A percentile compares a stretch with the other conserved stretches of the same genome.
Evolutionary conservation across 208 protist genomes (phyloP).

Genomic region (Trypanosomatidae sp.): DNA sequence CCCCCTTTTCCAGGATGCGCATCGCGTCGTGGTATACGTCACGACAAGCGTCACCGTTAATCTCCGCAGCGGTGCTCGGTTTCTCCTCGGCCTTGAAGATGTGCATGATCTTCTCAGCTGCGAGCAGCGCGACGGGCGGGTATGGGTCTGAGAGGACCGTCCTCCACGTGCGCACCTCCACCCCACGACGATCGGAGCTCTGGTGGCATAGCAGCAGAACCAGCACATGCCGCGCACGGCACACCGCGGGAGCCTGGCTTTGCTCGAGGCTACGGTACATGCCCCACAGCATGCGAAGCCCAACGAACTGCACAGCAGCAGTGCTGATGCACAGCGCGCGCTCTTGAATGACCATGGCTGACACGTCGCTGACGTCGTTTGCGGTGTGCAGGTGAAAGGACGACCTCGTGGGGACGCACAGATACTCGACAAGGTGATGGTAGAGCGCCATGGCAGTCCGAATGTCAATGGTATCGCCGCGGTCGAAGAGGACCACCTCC

Average conservation of each 20-base stretch:
- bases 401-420: slow-evolving; percentile 40
- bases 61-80: slow-evolving; percentile 7
- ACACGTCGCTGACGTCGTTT: slow-evolving; percentile 25
- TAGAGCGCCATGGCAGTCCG: slow-evolving; percentile 56
- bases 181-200: slow-evolving; percentile 23
- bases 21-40: slow-evolving; percentile 22
- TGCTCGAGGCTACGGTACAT: slow-evolving; percentile 55
- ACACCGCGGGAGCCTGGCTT: slow-evolving; percentile 47
- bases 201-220: slow-evolving; percentile 30
- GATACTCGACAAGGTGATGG: slow-evolving; percentile 50
- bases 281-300: slow-evolving; percentile 65
- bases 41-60: slow-evolving; percentile 9
- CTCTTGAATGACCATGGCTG: slow-evolving; percentile 39
- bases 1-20: slow-evolving; percentile 23
- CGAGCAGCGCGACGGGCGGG: slow-evolving; percentile 56
- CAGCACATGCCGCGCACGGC: slow-evolving; percentile 62
- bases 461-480: slow-evolving; percentile 21
- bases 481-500: slow-evolving; percentile 55
- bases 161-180: slow-evolving; percentile 43
- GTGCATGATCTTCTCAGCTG: slow-evolving; percentile 46
- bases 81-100: slow-evolving; percentile 27
- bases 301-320: slow-evolving; percentile 37
- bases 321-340: slow-evolving; percentile 34
- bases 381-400: slow-evolving; percentile 27
- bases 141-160: slow-evolving; percentile 61